phyloP scores from a whole-genome alignment of 371 early-diverging fungal species.

The Apophysomyces sp. region DNA sequence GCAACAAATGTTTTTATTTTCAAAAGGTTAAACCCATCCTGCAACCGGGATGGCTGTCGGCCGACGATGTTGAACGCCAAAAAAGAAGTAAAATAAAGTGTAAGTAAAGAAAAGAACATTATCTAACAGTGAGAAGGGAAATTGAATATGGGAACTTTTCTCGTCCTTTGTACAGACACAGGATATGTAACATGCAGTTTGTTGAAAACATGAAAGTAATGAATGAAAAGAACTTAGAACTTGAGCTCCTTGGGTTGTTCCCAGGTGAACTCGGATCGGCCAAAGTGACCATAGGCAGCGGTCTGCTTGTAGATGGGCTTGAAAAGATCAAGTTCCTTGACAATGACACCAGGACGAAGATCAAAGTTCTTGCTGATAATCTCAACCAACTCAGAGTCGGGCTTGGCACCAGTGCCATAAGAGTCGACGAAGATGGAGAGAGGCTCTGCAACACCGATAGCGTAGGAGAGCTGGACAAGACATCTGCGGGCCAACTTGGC shows the following conservation, averaged over 20 bases:
- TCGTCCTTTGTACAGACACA: constrained; percentile 4
- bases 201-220: constrained; percentile 38
- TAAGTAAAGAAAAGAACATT: constrained; percentile 16
- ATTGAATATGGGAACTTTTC: constrained; percentile 2
- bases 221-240: constrained; percentile 55
- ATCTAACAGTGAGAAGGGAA: constrained; percentile 29
- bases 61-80: constrained; percentile 38
- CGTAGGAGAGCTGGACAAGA: constrained; percentile 98
- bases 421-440: constrained; percentile 97
- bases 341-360: constrained; percentile 98
- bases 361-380: constrained; percentile 98
- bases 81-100: constrained; percentile 14
- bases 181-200: constrained; percentile 29
- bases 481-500: constrained; percentile 94
- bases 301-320: constrained; percentile 98
- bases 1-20: neutral
- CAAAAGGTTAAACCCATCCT: constrained; percentile 23
- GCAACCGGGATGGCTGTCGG: constrained; percentile 43
- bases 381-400: constrained; percentile 86
- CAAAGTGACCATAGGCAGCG: constrained; percentile 99
- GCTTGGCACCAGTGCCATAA: constrained; percentile 92
- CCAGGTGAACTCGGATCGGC: constrained; percentile 96
- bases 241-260: constrained; percentile 91
- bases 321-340: constrained; percentile 95
- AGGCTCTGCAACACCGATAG: constrained; percentile 99